phyloP scores from a whole-genome alignment of 768 basidiomycete species.

The Amanita exitialis region DNA sequence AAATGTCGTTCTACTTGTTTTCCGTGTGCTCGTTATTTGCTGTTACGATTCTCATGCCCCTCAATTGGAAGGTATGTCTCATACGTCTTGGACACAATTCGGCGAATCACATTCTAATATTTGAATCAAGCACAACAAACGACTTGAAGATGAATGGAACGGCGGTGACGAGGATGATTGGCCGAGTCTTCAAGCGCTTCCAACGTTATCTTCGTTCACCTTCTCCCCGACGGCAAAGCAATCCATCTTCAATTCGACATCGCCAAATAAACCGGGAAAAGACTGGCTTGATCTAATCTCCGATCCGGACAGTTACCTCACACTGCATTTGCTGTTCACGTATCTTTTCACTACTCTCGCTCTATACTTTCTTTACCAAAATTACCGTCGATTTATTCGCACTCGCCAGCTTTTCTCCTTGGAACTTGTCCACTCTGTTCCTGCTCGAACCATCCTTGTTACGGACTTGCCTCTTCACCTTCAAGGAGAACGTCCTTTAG shows the following conservation, averaged over 20 bases:
- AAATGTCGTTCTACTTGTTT: constrained; percentile 91
- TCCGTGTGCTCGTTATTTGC: constrained; percentile 79
- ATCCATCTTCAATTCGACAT: constrained; percentile 2
- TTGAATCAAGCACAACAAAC: constrained; percentile 56
- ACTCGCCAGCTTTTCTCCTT: constrained; percentile 90
- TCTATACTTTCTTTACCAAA: constrained; percentile 79
- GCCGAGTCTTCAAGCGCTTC: constrained; percentile 21
- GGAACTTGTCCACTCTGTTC: constrained; percentile 90
- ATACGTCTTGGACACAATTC: neutral
- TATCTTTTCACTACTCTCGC: constrained; percentile 87
- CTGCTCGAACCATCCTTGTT: constrained; percentile 87
- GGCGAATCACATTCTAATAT: neutral
- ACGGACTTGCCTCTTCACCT: constrained; percentile 79
- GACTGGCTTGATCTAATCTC: constrained; percentile 86
- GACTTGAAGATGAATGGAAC: constrained; percentile 49
- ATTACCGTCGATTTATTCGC: constrained; percentile 82
- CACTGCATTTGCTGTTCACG: constrained; percentile 86
- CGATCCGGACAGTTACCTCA: constrained; percentile 83
- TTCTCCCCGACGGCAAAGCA: constrained; percentile 21
- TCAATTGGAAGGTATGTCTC: constrained; percentile 77
- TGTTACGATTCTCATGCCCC: constrained; percentile 80
- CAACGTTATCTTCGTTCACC: constrained; percentile 12
- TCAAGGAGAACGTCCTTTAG: constrained; percentile 74
- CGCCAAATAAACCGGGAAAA: constrained; percentile 15
- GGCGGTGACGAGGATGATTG: constrained; percentile 32